Evolutionary conservation across 2,329 filamentous ascomycete species (phyloP), one percentile per base, ranked within the genome.

Genomic region (Beauveria australis): DNA sequence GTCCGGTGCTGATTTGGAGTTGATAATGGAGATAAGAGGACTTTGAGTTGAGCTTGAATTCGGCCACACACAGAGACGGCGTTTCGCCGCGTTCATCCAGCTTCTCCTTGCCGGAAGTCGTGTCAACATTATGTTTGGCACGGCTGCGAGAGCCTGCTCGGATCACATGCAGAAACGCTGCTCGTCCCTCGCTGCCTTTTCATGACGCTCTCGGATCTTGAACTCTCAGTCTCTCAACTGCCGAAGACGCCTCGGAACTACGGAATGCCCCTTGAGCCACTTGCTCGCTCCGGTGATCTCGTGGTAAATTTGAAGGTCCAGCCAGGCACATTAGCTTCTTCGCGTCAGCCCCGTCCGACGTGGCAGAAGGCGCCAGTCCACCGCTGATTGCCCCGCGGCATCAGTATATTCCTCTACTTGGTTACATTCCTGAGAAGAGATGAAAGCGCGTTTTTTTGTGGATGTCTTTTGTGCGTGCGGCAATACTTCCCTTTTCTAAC

Each of bases 381-480:
- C 68, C 67, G 68, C 71, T 68, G 64, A 66, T 67, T 64, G 65
- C 66, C 66, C 43, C 51, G 53, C 63, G 71, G 64, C 65, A 63
- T 67, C 64, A 68, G 68, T 66, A 71, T 63, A 68, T 76, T 67
- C 84, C 85, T 84, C 81, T 66, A 63, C 64, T 60, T 66, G 44
- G 30, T n/a, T 14, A 9, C 7, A 66, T 67, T 70, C 68, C 66
- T 47, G 74, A 80, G 83, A 69, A 68, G 78, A 82, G 83, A 86
- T 70, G 82, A 83, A 53, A 83, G 79, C 78, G 84, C 90, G 91
- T 85, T 85, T 96, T 37, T 97, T 97, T 96, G 81, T 80, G 82
- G 91, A 95, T 87, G 91, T 92, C 76, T 85, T 96, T 97, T 96
- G 90, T 89, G 83, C 90, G 90, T 82, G 86, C 80, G 78, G 70